A percentile compares a stretch with the other conserved stretches of the same genome.
Evolutionary conservation across 495 filamentous ascomycete genomes (phyloP).

Genomic region (Paragyromitra xinjiangensis): DNA sequence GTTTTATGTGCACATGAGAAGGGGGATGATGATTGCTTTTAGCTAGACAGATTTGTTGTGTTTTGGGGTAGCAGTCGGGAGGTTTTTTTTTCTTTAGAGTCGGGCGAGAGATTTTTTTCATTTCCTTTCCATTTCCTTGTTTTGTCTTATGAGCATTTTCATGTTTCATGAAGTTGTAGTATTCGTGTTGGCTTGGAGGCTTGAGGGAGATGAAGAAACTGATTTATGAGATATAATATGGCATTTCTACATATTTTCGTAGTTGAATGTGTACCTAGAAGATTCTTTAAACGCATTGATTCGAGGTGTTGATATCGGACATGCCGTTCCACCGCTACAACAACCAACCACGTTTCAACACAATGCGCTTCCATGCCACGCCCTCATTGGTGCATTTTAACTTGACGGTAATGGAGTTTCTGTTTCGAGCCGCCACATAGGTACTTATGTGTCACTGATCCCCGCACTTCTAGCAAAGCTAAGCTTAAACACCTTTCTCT

Average conservation of each 20-base stretch:
- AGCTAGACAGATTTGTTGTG: neutral
- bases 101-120: conserved; percentile 3
- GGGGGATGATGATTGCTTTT: conserved; percentile 52
- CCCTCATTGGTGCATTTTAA: no score
- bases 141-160: neutral
- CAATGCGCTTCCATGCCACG: no score
- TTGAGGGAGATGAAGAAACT: neutral
- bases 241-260: neutral
- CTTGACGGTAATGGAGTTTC: no score
- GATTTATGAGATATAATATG: conserved; percentile 6
- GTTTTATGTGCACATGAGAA: conserved; percentile 53
- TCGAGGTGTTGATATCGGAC: neutral
- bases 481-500: no score
- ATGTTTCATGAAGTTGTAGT: neutral
- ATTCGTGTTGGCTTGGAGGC: neutral
- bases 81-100: conserved; percentile 28
- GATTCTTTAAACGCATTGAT: no score
- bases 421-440: no score
- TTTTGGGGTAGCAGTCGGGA: neutral
- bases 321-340: no score
- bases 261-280: neutral
- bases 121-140: neutral
- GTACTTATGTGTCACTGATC: no score
- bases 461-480: no score
- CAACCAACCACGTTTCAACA: no score